Evolutionary conservation across 2,329 filamentous ascomycete species (phyloP).

Genomic region (Exophiala sp.): DNA sequence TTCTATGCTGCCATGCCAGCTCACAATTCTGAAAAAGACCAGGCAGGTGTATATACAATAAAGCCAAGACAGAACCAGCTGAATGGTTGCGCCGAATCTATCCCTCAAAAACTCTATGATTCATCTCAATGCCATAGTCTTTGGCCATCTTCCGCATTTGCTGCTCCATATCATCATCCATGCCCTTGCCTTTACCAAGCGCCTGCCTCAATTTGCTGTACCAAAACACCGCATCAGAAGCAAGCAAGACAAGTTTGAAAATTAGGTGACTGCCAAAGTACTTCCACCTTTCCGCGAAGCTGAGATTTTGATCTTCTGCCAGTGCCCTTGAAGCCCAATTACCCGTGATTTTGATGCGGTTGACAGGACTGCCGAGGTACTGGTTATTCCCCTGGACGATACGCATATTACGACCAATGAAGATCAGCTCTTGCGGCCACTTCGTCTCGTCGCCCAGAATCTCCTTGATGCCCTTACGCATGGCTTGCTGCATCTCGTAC

Average conservation of each 20-base stretch:
- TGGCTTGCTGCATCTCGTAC: slow-evolving; percentile 77
- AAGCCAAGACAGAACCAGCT: too few species aligned
- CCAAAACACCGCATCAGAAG: slow-evolving; percentile 79
- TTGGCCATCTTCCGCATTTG: slow-evolving; percentile 84
- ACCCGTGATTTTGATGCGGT: slow-evolving; percentile 90
- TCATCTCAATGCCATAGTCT: slow-evolving; percentile 86
- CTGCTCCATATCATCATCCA: slow-evolving; percentile 91
- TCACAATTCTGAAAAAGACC: too few species aligned
- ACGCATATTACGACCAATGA: slow-evolving; percentile 85
- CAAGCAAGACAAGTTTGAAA: slow-evolving; percentile 74
- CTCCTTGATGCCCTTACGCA: slow-evolving; percentile 69
- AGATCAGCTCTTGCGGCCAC: slow-evolving; percentile 86
- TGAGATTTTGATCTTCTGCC: slow-evolving; percentile 68
- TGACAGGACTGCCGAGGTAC: slow-evolving; percentile 81
- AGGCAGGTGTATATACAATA: too few species aligned
- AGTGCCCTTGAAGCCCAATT: slow-evolving; percentile 82
- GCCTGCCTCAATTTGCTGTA: slow-evolving; percentile 73
- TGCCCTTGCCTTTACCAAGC: slow-evolving; percentile 72
- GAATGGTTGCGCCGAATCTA: background rate
- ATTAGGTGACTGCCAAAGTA: slow-evolving; percentile 75
- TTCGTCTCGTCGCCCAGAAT: slow-evolving; percentile 81
- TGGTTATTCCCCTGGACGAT: slow-evolving; percentile 95
- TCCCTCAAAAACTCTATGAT: slow-evolving; percentile 85
- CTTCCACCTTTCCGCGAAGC: slow-evolving; percentile 57
- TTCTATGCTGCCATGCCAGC: too few species aligned